These are phyloP conservation scores for Leccinum fallax DNA, from an alignment of 1,284 basidiomycete genomes.

Conservation along the genomic window DNA sequence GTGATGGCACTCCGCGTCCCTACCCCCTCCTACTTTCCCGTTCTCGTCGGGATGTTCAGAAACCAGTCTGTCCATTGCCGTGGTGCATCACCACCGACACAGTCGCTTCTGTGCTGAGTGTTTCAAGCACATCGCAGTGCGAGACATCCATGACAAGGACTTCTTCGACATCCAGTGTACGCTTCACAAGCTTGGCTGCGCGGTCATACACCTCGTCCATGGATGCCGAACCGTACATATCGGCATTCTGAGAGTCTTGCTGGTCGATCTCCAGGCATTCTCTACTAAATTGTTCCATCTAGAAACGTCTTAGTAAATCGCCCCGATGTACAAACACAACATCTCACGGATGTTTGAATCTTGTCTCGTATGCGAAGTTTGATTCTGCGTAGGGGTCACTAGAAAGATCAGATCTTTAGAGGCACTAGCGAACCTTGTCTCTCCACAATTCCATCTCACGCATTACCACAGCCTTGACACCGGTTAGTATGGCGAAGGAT, in stretches of 20 bases:
- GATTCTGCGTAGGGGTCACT: slow-evolving; percentile 56
- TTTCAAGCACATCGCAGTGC: slow-evolving; percentile 86
- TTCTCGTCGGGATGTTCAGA: too few species aligned
- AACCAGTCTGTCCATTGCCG: slow-evolving; percentile 34
- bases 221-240: slow-evolving; percentile 46
- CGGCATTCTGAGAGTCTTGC: slow-evolving; percentile 39
- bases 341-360: slow-evolving; percentile 81
- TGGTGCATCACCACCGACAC: slow-evolving; percentile 64
- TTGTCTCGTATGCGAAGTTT: slow-evolving; percentile 89
- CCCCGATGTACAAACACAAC: background rate
- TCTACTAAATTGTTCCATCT: slow-evolving; percentile 95
- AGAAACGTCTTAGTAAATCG: slow-evolving; percentile 6
- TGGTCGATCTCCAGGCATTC: slow-evolving; percentile 93
- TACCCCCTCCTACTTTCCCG: too few species aligned
- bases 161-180: slow-evolving; percentile 90
- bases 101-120: slow-evolving; percentile 64
- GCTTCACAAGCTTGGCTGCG: slow-evolving; percentile 85
- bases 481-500: slow-evolving; percentile 9
- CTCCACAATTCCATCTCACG: slow-evolving; percentile 94
- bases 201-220: slow-evolving; percentile 90
- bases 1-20: too few species aligned
- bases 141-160: slow-evolving; percentile 92
- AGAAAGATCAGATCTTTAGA: background rate
- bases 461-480: slow-evolving; percentile 78
- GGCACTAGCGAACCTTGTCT: slow-evolving; percentile 70